Percentiles rank a stretch among this genome's conserved stretches.
Conservation (phyloP, 495 filamentous ascomycete species). For the Elaphomyces granulatus region DNA sequence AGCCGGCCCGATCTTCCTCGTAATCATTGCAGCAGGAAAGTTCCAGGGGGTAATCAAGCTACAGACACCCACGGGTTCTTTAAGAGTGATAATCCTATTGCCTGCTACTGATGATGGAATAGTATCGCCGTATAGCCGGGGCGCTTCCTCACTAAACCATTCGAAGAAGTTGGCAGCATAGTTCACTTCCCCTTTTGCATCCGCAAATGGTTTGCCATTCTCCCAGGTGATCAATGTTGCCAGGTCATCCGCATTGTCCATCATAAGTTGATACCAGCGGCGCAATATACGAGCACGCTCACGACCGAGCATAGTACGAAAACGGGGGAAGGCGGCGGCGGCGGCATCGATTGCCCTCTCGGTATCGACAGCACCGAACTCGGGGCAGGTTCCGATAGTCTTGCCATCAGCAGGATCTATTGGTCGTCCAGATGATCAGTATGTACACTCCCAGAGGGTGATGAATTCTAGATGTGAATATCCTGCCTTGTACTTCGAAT, state of each 20-base stretch:
- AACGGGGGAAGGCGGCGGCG: conserved; percentile 56
- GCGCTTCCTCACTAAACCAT: conserved; percentile 70
- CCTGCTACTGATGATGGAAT: conserved; percentile 43
- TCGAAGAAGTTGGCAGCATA: conserved; percentile 70
- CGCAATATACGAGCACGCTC: conserved; percentile 49
- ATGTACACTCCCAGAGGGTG: too few relatives aligned
- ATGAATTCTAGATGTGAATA: background rate
- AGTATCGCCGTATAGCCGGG: conserved; percentile 54
- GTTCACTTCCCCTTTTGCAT: conserved; percentile 57
- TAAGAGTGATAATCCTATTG: conserved; percentile 20
- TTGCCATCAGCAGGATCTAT: conserved; percentile 68
- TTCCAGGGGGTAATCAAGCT: conserved; percentile 47
- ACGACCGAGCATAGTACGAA: conserved; percentile 60
- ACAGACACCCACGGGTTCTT: conserved; percentile 25
- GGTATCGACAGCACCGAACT: conserved; percentile 62
- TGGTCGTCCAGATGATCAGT: too few relatives aligned
- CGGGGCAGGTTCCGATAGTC: conserved; percentile 68
- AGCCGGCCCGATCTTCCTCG: conserved; percentile 56
- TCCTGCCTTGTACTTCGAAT: conserved; percentile 58
- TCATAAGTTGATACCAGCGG: conserved; percentile 40
- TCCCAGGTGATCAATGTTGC: conserved; percentile 48
- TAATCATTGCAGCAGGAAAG: conserved; percentile 74
- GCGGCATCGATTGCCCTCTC: conserved; percentile 66
- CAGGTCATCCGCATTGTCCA: conserved; percentile 62
- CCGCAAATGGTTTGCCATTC: conserved; percentile 60